Conservation (phyloP, 1,284 basidiomycete genomes). For the Ceratobasidium sp. region DNA sequence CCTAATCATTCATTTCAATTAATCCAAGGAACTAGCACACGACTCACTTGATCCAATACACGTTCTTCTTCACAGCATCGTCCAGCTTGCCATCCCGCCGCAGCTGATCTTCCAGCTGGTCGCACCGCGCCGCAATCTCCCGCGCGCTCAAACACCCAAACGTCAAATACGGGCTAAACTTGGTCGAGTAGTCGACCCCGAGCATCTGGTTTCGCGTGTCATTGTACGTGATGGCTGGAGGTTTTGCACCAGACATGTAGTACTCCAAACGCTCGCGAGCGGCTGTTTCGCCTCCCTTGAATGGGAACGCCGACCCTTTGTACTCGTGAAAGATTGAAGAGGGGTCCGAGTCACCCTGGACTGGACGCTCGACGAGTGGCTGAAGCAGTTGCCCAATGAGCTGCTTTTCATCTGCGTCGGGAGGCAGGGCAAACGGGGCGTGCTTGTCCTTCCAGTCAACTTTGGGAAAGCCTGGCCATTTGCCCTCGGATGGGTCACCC, state of each 20-base stretch:
- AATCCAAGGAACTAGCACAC: neutral
- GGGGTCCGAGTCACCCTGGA: neutral
- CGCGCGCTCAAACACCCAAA: slow-evolving; percentile 64
- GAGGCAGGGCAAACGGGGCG: slow-evolving; percentile 1
- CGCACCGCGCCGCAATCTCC: slow-evolving; percentile 55
- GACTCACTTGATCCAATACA: slow-evolving; percentile 59
- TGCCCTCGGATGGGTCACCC: slow-evolving; percentile 15
- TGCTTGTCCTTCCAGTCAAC: neutral
- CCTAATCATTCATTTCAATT: slow-evolving; percentile 52
- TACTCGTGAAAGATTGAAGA: slow-evolving; percentile 34
- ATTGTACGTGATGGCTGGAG: slow-evolving; percentile 61
- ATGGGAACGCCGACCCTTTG: slow-evolving; percentile 59
- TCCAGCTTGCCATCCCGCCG: slow-evolving; percentile 51
- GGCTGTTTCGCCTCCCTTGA: slow-evolving; percentile 59
- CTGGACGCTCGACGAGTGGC: slow-evolving; percentile 20
- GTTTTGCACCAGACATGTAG: slow-evolving; percentile 50
- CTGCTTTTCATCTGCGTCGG: neutral
- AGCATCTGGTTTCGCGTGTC: slow-evolving; percentile 66
- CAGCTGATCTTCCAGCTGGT: slow-evolving; percentile 52
- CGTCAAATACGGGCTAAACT: slow-evolving; percentile 65
- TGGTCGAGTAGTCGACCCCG: slow-evolving; percentile 66
- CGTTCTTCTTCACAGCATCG: slow-evolving; percentile 58
- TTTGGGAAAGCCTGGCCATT: slow-evolving; percentile 24
- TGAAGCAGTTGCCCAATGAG: slow-evolving; percentile 19
- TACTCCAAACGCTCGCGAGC: slow-evolving; percentile 59